phyloP scores from a whole-genome alignment of 129 eudicot genomes.

The Flaveria trinervia region DNA sequence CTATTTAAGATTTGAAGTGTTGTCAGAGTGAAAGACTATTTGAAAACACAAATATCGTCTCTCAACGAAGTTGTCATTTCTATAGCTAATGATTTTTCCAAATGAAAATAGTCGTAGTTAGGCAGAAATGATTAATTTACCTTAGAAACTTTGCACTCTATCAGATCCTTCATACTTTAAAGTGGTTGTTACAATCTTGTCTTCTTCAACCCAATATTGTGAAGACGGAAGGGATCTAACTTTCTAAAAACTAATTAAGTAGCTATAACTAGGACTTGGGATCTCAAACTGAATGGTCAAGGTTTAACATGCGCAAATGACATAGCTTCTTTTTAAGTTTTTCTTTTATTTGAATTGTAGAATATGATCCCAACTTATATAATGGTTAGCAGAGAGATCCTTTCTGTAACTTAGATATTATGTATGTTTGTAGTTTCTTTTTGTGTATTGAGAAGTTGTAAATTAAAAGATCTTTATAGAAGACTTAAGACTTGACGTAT shows the following conservation, averaged over 20 bases:
- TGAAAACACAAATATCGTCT: constrained; percentile 3
- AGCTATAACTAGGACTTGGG: too few species aligned
- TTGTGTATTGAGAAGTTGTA: background rate
- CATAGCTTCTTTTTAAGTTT: background rate
- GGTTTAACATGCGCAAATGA: background rate
- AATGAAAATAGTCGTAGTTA: background rate
- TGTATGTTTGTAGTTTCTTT: background rate
- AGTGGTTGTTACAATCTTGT: constrained; percentile 3
- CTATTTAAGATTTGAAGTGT: background rate
- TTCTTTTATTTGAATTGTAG: background rate
- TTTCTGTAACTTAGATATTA: background rate
- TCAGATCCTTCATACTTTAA: background rate
- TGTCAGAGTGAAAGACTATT: constrained; percentile 10
- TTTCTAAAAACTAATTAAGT: too few species aligned
- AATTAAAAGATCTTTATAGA: background rate
- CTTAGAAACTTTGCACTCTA: background rate
- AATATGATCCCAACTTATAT: background rate
- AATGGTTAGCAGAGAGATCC: background rate
- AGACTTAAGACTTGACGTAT: background rate
- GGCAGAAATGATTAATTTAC: constrained; percentile 12
- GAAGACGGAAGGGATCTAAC: too few species aligned
- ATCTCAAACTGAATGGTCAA: background rate
- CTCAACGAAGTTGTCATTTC: background rate
- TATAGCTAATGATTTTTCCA: background rate
- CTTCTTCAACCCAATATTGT: background rate